A percentile compares a stretch with the other conserved stretches of the same genome.
Evolutionary conservation across 345 rosid genomes (phyloP).

Genomic region (Leavenworthia alabamica): DNA sequence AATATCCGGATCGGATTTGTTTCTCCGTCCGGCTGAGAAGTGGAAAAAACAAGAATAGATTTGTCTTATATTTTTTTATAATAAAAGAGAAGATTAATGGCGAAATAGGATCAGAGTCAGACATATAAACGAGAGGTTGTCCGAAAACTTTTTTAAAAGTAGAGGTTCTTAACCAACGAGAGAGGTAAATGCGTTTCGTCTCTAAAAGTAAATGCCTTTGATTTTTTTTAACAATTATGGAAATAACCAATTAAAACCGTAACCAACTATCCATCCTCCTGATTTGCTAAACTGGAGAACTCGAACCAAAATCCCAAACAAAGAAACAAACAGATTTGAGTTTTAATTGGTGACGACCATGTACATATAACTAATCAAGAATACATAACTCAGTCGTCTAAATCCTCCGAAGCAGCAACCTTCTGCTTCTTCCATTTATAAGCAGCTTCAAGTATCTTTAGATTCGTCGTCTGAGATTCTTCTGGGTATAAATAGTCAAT

Average conservation of each 20-base stretch:
- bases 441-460: neutral
- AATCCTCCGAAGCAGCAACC: too few relatives aligned
- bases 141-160: neutral
- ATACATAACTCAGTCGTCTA: too few relatives aligned
- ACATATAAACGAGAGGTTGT: too few relatives aligned
- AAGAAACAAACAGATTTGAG: neutral
- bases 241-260: too few relatives aligned
- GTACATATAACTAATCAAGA: too few relatives aligned
- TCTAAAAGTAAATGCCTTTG: constrained; percentile 2
- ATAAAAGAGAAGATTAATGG: neutral
- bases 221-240: neutral
- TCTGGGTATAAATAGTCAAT: neutral
- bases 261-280: too few relatives aligned
- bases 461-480: neutral
- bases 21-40: neutral
- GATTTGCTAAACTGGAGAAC: neutral
- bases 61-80: neutral
- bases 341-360: too few relatives aligned
- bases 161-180: too few relatives aligned
- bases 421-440: neutral
- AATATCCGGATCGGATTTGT: neutral
- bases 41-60: neutral
- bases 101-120: neutral
- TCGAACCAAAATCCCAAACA: neutral
- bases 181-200: too few relatives aligned